Evolutionary conservation across 305 asterid species (phyloP).

Genomic region (Rubia tinctorum): DNA sequence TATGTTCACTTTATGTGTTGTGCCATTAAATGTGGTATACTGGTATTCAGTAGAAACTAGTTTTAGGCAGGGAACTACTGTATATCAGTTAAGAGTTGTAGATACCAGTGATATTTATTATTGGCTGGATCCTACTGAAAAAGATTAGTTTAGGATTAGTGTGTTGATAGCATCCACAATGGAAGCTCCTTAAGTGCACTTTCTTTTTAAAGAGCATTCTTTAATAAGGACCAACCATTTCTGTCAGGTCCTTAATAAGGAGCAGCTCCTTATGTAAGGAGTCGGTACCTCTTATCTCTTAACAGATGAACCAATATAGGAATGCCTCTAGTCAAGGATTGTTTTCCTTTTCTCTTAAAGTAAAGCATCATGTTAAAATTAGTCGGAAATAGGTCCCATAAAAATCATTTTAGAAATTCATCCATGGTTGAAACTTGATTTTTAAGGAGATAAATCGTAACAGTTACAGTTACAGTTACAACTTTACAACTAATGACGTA

Average conservation of each 20-base stretch:
- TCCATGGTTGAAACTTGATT: not conserved
- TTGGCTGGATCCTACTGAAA: not conserved
- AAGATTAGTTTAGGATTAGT: not conserved
- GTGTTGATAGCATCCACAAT: too few relatives aligned
- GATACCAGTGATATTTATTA: not conserved
- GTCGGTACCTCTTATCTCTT: too few relatives aligned
- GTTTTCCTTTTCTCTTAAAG: not conserved
- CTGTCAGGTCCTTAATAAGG: too few relatives aligned
- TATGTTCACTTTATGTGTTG: not conserved
- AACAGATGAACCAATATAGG: not conserved
- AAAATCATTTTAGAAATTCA: too few relatives aligned
- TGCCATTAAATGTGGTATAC: not conserved
- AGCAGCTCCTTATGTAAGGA: too few relatives aligned
- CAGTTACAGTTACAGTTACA: too few relatives aligned
- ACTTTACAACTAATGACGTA: too few relatives aligned
- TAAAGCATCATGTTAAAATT: not conserved
- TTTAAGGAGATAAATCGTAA: too few relatives aligned
- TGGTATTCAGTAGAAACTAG: not conserved
- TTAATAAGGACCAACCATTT: too few relatives aligned
- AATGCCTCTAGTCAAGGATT: not conserved
- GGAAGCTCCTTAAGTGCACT: too few relatives aligned
- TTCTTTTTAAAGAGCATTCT: too few relatives aligned
- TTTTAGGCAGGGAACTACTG: not conserved
- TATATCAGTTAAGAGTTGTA: not conserved
- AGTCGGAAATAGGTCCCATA: not conserved